phyloP scores from a whole-genome alignment of 208 protist genomes.

The Crithidia sp. region DNA sequence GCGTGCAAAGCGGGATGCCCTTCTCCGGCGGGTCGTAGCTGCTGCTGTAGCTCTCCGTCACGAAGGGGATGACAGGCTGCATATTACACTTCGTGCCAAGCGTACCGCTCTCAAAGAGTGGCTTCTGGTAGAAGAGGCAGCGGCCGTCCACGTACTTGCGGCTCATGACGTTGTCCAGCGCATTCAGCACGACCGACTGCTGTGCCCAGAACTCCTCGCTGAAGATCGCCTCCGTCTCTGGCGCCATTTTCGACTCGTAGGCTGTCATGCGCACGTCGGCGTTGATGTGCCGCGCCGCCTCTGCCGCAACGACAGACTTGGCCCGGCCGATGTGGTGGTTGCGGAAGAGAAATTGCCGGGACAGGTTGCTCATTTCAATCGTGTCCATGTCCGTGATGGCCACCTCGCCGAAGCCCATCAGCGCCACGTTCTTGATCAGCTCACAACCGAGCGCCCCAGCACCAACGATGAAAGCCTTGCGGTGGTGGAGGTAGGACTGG shows the following conservation, averaged over 20 bases:
- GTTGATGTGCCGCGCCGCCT: constrained; percentile 96
- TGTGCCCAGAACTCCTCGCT: constrained; percentile 96
- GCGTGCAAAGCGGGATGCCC: constrained; percentile 99
- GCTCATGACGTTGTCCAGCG: constrained; percentile 99
- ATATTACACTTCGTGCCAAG: constrained; percentile 99
- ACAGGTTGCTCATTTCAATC: constrained; percentile 99
- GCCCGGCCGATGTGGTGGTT: constrained; percentile 93
- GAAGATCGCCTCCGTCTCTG: constrained; percentile 96
- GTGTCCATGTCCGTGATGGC: constrained; percentile 99
- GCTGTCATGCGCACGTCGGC: constrained; percentile 76
- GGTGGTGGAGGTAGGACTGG: constrained; percentile 81
- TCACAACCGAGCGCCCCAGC: constrained; percentile 99
- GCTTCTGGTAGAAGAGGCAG: constrained; percentile 96
- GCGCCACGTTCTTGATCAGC: constrained; percentile 98
- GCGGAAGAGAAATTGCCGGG: constrained; percentile 99
- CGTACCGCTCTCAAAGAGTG: constrained; percentile 99
- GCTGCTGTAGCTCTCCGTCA: constrained; percentile 99
- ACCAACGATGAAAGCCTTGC: constrained; percentile 96
- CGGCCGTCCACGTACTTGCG: constrained; percentile 96
- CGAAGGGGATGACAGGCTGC: constrained; percentile 96
- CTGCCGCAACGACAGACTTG: constrained; percentile 95
- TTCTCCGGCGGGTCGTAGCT: constrained; percentile 98
- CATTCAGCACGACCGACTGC: constrained; percentile 97
- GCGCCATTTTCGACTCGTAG: constrained; percentile 92
- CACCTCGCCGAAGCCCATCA: constrained; percentile 97